Evolutionary conservation across 2,329 filamentous ascomycete species (phyloP).

Genomic region (Alternaria postmessia): DNA sequence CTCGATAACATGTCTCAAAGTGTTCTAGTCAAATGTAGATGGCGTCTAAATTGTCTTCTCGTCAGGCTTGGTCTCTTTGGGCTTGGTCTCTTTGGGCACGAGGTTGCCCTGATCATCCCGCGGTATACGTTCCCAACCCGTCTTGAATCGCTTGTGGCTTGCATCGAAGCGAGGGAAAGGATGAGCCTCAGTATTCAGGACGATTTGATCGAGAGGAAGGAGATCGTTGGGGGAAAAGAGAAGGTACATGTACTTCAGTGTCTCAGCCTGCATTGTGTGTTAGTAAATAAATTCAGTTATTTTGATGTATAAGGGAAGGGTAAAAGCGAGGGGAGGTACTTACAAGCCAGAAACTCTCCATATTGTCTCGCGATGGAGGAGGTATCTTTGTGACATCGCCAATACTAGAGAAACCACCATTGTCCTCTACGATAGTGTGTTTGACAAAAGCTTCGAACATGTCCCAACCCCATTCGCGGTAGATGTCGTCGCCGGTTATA

Average conservation of each 20-base stretch:
- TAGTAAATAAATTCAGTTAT: neutral
- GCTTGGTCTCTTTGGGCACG: conserved; percentile 23
- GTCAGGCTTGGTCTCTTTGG: conserved; percentile 18
- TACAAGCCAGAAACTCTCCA: conserved; percentile 99
- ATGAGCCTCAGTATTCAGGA: conserved; percentile 97
- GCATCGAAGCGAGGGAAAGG: conserved; percentile 87
- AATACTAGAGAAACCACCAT: conserved; percentile 83
- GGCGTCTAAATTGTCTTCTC: conserved; percentile 1
- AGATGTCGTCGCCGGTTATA: conserved; percentile 87
- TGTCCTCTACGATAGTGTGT: conserved; percentile 79
- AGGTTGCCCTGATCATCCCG: conserved; percentile 52
- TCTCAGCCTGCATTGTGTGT: conserved; percentile 73
- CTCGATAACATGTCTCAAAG: neutral
- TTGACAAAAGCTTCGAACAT: conserved; percentile 95
- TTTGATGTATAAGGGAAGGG: neutral
- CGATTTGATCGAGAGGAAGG: conserved; percentile 83
- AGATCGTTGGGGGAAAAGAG: conserved; percentile 86
- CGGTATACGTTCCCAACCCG: conserved; percentile 79
- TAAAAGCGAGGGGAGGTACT: conserved; percentile 45
- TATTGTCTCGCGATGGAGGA: conserved; percentile 79
- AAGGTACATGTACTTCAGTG: conserved; percentile 96
- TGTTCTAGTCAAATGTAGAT: neutral
- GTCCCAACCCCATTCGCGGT: conserved; percentile 97
- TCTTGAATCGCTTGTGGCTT: conserved; percentile 73
- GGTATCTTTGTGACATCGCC: conserved; percentile 77